A percentile compares a stretch with the other conserved stretches of the same genome.
Evolutionary conservation across 78 protist species (phyloP).

Genomic region (Dictyostelium citrinum): DNA sequence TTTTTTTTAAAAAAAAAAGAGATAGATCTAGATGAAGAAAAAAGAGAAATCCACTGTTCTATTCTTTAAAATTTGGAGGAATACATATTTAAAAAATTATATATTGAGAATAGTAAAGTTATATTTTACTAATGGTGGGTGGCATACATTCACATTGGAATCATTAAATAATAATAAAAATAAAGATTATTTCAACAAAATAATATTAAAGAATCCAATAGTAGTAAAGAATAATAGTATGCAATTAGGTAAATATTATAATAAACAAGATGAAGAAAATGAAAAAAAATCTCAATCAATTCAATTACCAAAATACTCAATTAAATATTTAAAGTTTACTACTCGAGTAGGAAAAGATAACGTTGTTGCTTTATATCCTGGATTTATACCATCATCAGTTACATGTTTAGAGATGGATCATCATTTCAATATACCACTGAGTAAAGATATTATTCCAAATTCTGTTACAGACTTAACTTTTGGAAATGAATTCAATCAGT

Average conservation of each 20-base stretch:
- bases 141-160: background rate
- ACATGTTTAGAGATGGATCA: background rate
- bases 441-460: background rate
- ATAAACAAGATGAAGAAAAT: no score
- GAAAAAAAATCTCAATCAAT: no score
- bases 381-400: background rate
- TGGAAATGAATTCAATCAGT: background rate
- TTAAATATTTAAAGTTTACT: background rate
- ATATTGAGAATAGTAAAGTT: background rate
- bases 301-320: background rate
- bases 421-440: background rate
- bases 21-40: background rate
- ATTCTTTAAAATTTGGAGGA: background rate
- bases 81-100: background rate
- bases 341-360: background rate
- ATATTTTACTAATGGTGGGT: background rate
- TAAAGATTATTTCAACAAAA: background rate
- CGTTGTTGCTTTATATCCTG: background rate
- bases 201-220: background rate
- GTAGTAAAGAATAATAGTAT: background rate
- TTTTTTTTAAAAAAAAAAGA: background rate
- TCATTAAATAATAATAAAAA: background rate
- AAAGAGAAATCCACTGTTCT: background rate
- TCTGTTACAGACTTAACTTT: background rate
- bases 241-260: no score